Conservation (phyloP, 495 filamentous ascomycete species). For the Saxophila tyrrhenica region DNA sequence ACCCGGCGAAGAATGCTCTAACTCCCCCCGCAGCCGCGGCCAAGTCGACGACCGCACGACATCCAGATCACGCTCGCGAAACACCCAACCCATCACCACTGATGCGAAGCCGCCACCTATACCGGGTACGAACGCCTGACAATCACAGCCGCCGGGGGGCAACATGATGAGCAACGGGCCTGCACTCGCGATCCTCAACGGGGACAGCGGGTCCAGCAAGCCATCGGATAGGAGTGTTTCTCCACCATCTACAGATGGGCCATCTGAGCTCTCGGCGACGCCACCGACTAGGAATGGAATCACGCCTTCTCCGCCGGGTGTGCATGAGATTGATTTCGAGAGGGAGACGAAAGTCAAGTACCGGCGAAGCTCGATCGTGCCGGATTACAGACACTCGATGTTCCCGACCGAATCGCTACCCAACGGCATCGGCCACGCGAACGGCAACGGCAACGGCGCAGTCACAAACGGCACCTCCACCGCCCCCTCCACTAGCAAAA, state of each 20-base stretch:
- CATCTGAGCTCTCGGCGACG: background rate
- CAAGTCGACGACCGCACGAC: background rate
- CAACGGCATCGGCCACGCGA: background rate
- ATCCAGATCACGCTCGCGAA: background rate
- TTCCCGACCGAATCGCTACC: background rate
- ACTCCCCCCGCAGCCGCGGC: background rate
- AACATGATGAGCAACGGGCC: slow-evolving; percentile 4
- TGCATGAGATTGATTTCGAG: background rate
- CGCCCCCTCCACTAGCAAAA: background rate
- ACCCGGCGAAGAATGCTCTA: background rate
- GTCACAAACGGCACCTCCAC: background rate
- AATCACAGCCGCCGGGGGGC: slow-evolving; percentile 18
- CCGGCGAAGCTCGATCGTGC: background rate
- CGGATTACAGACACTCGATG: background rate
- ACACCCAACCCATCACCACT: background rate
- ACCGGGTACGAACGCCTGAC: slow-evolving; percentile 8
- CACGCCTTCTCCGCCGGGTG: background rate
- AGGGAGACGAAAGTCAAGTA: background rate
- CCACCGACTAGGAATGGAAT: background rate
- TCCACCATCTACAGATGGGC: background rate
- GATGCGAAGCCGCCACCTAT: background rate
- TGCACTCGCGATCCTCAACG: background rate
- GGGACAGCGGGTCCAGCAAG: background rate
- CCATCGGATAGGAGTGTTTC: background rate
- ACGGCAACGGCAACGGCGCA: background rate